These are phyloP conservation scores for Stachybotrys chlorohalonatus DNA, from an alignment of 2,329 filamentous ascomycete species.

Conservation along the genomic window DNA sequence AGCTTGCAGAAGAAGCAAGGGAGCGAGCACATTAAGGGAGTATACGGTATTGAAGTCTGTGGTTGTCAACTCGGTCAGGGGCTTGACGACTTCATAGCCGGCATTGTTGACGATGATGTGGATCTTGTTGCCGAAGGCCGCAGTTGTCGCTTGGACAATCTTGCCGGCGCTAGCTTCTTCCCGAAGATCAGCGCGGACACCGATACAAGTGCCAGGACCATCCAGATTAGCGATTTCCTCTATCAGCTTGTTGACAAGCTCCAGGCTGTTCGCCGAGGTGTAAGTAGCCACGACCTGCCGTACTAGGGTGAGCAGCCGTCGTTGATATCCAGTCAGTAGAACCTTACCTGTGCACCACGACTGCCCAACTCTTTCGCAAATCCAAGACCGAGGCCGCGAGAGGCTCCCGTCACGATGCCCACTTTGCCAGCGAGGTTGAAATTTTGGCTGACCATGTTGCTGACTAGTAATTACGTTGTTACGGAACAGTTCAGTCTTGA, in stretches of 20 bases:
- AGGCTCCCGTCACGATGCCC: conserved; percentile 13
- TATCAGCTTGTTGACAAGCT: conserved; percentile 4
- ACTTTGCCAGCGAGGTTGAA: conserved; percentile 8
- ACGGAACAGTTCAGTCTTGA: not conserved
- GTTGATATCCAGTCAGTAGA: not conserved
- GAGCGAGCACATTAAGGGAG: conserved; percentile 46
- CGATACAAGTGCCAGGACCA: conserved; percentile 1
- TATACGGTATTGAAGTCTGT: conserved; percentile 46
- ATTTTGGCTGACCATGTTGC: not conserved
- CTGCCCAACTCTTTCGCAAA: conserved; percentile 12
- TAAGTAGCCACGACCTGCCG: conserved; percentile 10
- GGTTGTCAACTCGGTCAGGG: conserved; percentile 19
- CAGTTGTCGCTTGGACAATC: conserved; percentile 21
- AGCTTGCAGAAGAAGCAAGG: conserved; percentile 43
- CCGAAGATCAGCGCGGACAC: conserved; percentile 12
- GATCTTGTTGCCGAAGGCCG: conserved; percentile 7
- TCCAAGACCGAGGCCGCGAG: conserved; percentile 11
- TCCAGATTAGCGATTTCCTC: conserved; percentile 7
- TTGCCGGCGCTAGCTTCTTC: conserved; percentile 9
- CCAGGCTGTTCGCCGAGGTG: conserved; percentile 8
- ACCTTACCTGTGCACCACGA: conserved; percentile 10
- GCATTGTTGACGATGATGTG: conserved; percentile 31
- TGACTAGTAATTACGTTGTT: not conserved
- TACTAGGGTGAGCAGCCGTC: not conserved
- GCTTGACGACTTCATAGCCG: conserved; percentile 8